A percentile compares a stretch with the other conserved stretches of the same genome.
phyloP scores from a whole-genome alignment of 2,329 filamentous ascomycete genomes.

The Pseudogymnoascus sp. region DNA sequence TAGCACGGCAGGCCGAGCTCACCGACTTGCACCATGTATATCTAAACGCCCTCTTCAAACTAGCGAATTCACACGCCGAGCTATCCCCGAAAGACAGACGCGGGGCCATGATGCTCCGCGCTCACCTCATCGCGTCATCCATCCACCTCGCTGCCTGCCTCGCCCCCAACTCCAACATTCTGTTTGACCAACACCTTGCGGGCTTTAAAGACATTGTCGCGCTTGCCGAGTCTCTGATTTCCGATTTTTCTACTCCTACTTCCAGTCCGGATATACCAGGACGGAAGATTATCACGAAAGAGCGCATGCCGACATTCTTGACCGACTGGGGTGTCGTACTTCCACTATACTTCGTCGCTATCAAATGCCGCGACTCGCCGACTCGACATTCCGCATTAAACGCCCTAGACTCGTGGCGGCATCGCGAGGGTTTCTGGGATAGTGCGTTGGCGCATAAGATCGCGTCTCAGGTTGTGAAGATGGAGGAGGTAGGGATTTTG shows the following conservation, averaged over 20 bases:
- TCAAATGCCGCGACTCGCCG: not conserved
- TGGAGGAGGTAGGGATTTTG: not conserved
- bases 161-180: not conserved
- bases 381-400: not conserved
- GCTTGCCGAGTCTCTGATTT: not conserved
- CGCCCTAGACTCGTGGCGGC: not conserved
- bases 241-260: not conserved
- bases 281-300: not conserved
- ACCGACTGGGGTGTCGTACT: not conserved
- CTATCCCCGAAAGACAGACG: not conserved
- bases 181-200: not conserved
- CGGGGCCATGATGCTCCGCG: not conserved
- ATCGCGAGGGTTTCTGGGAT: conserved; percentile 9
- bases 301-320: conserved; percentile 8
- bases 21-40: not conserved
- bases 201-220: not conserved
- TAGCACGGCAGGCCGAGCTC: not conserved
- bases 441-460: not conserved
- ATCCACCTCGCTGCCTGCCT: not conserved
- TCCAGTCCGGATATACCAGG: not conserved
- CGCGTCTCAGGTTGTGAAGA: not conserved
- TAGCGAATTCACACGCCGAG: not conserved
- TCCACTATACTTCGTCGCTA: conserved; percentile 4
- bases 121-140: not conserved
- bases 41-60: not conserved